Base-by-base conservation (phyloP, 1,284 basidiomycete genomes). In the Tilletia walkeri region DNA sequence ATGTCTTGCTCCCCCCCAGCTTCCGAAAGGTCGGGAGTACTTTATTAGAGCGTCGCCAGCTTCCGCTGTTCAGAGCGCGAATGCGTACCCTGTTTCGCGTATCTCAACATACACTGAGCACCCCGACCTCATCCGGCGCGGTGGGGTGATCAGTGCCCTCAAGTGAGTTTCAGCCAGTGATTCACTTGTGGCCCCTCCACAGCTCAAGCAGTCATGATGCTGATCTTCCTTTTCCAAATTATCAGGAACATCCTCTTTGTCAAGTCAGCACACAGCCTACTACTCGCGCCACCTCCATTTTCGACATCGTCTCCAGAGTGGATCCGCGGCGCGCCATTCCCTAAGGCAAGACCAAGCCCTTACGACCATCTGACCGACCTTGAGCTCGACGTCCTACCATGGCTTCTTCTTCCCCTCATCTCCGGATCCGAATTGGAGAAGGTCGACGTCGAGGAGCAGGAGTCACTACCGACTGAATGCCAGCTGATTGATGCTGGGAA, bases 401-500 rank as follows among this genome's bases (percentile, higher is more conserved):
- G 78, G 63, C 87, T 99, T 10, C 86, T 99, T 1, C 88, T 95
- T 3, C 95, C 95, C 0, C 87, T 99, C 2, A 94, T 95, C 73
- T 95, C 95, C 4, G 91, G 94, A 0, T 94, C 97, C 84, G 95
- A 98, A 61, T 70, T 78, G 61, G 67, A 73, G 48, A 73, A 77
- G 45, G 75, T 75, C 34, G 72, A 75, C 66, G 68, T 75, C 34
- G 83, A 95, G 90, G 93, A 94, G 70, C 92, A 95, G 86, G 95
- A 98, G 78, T 89, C 89, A 65, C 87, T 99, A 0, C 94, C 92
- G 0, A 86, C 89, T 20, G 89, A 90, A 0, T 87, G 98, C 30
- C 96, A 99, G 84, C 91, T 99, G 84, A 88, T 97, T 1, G 91
- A 92, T 0, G 87, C 90, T 0, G 90, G 89, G 20, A 98, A 98